Percentiles rank a stretch among this genome's conserved stretches.
These are phyloP conservation scores for Smithsoniella earleae DNA, from an alignment of 163 green algal genomes.

Conservation along the genomic window DNA sequence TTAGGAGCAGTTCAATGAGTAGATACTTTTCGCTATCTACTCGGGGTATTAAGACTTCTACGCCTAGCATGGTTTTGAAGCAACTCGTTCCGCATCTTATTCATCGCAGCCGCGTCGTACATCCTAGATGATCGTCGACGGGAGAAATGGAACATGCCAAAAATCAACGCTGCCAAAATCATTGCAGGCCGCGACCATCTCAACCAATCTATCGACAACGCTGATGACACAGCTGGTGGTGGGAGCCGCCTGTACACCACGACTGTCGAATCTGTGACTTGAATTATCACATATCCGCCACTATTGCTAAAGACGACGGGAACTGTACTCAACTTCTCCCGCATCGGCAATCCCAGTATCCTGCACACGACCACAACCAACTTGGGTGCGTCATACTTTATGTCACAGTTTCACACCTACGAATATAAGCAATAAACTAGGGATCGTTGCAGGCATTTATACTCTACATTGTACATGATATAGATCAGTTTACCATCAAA, in stretches of 20 bases:
- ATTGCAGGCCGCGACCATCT: constrained; percentile 11
- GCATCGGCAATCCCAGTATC: not conserved
- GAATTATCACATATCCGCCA: not conserved
- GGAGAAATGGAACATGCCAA: constrained; percentile 20
- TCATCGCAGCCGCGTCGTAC: not conserved
- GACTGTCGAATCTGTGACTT: constrained; percentile 5
- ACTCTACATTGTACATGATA: too few species aligned
- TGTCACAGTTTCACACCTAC: too few species aligned
- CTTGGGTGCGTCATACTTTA: too few species aligned
- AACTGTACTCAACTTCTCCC: not conserved
- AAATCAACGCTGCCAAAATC: not conserved
- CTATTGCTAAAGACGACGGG: not conserved
- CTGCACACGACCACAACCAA: not conserved
- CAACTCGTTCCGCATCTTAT: not conserved
- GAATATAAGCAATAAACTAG: too few species aligned
- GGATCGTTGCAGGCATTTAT: too few species aligned
- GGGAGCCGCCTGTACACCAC: not conserved
- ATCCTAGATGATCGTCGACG: not conserved
- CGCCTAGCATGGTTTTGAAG: not conserved
- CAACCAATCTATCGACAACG: constrained; percentile 14
- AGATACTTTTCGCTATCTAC: too few species aligned
- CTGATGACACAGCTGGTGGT: not conserved
- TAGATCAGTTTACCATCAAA: too few species aligned
- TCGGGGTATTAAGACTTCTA: too few species aligned
- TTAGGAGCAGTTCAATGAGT: not conserved